Base-by-base conservation (phyloP, 164 flowering plant genomes). In the Tetracentron sinense region DNA sequence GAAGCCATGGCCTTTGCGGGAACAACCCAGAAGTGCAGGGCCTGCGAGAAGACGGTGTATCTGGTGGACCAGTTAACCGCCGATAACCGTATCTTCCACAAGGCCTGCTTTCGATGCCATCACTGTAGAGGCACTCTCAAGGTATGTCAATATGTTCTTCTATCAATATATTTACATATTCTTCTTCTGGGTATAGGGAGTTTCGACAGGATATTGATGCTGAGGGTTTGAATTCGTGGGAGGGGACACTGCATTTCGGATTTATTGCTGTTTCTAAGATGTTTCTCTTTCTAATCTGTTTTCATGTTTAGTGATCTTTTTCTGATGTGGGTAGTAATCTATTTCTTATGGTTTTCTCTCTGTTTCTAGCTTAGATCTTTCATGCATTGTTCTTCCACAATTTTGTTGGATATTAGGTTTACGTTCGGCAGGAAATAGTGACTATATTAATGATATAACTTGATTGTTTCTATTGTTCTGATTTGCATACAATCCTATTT, bases 91-190 rank as follows among this genome's bases (percentile, higher is more conserved):
- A 42, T 83, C 64, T 90, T 70, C 73, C 97, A 90, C 75, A 90
- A 86, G 66, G 87, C 97, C 63, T 90, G 96, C 76, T 90, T 90
- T 75, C 66, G 97, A 59, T 90, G 97, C 78, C 92, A 88, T 62
- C 97, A 90, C 74, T 88, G 95, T 90, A 86, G 74, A 67, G 88
- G 95, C 69, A 90, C 97, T 66, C 97, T 90, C 74, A 90, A 90
- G 92, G 97, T 88, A 56, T 35, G 2, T 23, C 1, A 12, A 3
- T 49, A 21, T 54, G 7, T 11, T 33, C 38, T 33, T 33, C 8
- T 8, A 4, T 33, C 6, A 33, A 33, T 33, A 33, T 33, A 33
- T 33, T 4, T 33, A 33, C 8, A 33, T 33, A 33, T 33, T 38
- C 14, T 10, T 38, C 44, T 38, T 10, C 15, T 4, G 44, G 44